A percentile compares a stretch with the other conserved stretches of the same genome.
These are phyloP conservation scores for Saccharomycopsis fodiens DNA, from an alignment of 805 yeast species.

Conservation along the genomic window DNA sequence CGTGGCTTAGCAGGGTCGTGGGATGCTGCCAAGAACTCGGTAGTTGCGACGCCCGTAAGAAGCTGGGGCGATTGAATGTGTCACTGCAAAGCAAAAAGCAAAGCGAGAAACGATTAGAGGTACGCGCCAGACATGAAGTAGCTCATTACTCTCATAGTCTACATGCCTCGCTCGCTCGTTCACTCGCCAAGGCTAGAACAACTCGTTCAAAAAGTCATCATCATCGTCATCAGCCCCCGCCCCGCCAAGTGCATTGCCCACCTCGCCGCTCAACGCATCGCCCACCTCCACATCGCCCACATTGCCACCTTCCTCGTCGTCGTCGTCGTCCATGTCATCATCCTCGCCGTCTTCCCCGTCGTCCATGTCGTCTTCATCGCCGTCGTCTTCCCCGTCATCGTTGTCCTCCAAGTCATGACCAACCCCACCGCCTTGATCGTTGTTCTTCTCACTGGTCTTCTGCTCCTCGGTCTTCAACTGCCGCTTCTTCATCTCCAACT, in stretches of 20 bases:
- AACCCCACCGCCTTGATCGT: conserved; percentile 27
- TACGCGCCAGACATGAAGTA: too few relatives aligned
- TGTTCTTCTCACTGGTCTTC: conserved; percentile 26
- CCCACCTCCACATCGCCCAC: conserved; percentile 30
- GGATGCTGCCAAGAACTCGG: too few relatives aligned
- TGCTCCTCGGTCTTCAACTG: conserved; percentile 43
- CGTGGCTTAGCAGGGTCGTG: too few relatives aligned
- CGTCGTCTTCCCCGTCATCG: conserved; percentile 27
- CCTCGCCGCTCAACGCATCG: too few relatives aligned
- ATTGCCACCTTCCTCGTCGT: conserved; percentile 27
- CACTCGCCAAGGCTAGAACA: background rate
- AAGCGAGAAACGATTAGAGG: too few relatives aligned
- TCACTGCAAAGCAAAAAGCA: too few relatives aligned
- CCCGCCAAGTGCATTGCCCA: too few relatives aligned
- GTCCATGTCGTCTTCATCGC: conserved; percentile 29
- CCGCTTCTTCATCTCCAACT: conserved; percentile 70
- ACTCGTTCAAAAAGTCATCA: background rate
- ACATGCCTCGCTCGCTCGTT: too few relatives aligned
- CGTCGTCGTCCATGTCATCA: conserved; percentile 29
- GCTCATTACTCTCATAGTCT: too few relatives aligned
- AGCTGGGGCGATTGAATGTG: too few relatives aligned
- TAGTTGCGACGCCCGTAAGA: too few relatives aligned
- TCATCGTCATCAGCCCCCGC: too few relatives aligned
- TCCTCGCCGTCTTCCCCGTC: conserved; percentile 29
- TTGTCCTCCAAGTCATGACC: conserved; percentile 28